Conservation (phyloP, 805 yeast genomes). For the Lachancea lanzarotensis region DNA sequence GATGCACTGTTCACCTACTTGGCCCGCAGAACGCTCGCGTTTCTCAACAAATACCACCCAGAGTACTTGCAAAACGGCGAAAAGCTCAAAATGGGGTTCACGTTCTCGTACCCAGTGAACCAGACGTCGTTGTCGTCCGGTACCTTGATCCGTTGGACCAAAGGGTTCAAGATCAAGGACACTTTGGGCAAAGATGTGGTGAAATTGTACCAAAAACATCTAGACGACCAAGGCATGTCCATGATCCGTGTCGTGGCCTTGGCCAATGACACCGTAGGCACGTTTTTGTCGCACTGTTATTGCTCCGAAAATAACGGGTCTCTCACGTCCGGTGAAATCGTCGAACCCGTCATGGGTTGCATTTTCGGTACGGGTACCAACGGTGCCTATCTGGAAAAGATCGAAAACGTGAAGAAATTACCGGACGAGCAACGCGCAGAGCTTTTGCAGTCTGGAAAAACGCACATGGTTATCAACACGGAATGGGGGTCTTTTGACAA, state of each 20-base stretch:
- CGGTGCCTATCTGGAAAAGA: conserved; percentile 83
- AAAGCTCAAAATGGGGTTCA: conserved; percentile 76
- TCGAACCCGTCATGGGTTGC: conserved; percentile 79
- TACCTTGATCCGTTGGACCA: conserved; percentile 88
- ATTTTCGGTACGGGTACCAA: conserved; percentile 98
- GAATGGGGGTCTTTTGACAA: conserved; percentile 99
- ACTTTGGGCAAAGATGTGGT: conserved; percentile 83
- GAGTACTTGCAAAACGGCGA: conserved; percentile 34
- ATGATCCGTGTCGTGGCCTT: conserved; percentile 71
- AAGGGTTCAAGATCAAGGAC: conserved; percentile 84
- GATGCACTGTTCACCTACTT: conserved; percentile 67
- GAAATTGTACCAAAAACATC: conserved; percentile 57
- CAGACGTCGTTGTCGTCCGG: conserved; percentile 80
- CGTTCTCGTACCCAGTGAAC: conserved; percentile 88
- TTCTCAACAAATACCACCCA: conserved; percentile 60
- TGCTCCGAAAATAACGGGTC: conserved; percentile 43
- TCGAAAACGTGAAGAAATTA: conserved; percentile 69
- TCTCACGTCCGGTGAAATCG: conserved; percentile 48
- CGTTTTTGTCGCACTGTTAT: conserved; percentile 82
- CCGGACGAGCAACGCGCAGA: conserved; percentile 39
- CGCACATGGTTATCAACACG: conserved; percentile 83
- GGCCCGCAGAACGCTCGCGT: conserved; percentile 61
- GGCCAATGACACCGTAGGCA: conserved; percentile 95
- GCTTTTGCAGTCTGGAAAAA: conserved; percentile 40
- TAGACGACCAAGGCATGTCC: conserved; percentile 54